Evolutionary conservation across 306 rosid species (phyloP).

Genomic region (Casuarina equisetifolia): DNA sequence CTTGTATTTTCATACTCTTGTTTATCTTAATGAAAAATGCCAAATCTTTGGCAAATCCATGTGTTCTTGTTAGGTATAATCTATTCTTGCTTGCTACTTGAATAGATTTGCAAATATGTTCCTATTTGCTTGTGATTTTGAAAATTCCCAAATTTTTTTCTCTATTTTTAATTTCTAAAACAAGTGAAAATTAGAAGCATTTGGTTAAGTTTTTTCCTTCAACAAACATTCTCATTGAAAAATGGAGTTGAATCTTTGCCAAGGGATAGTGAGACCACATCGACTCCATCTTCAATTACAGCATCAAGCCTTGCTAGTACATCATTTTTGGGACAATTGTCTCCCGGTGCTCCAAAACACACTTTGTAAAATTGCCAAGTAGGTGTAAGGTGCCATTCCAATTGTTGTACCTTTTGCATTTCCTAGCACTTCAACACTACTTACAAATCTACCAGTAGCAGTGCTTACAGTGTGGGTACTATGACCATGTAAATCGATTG

Average conservation of each 20-base stretch:
- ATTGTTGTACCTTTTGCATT: slow-evolving; percentile 69
- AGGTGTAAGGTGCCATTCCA: slow-evolving; percentile 75
- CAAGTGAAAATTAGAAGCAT: too few relatives aligned
- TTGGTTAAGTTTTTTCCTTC: too few relatives aligned
- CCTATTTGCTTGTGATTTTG: too few relatives aligned
- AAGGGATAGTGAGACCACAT: slow-evolving; percentile 66
- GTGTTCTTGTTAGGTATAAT: too few relatives aligned
- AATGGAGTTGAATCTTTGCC: slow-evolving; percentile 44
- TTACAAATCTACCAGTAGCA: slow-evolving; percentile 47
- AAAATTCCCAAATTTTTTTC: too few relatives aligned
- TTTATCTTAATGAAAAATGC: too few relatives aligned
- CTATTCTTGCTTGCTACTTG: too few relatives aligned
- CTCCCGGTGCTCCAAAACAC: slow-evolving; percentile 19
- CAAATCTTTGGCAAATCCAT: too few relatives aligned
- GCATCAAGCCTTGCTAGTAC: slow-evolving; percentile 46
- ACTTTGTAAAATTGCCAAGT: slow-evolving; percentile 59
- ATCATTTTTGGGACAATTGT: slow-evolving; percentile 38
- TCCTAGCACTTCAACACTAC: slow-evolving; percentile 47
- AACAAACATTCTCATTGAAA: slow-evolving; percentile 34
- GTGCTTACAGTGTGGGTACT: slow-evolving; percentile 52
- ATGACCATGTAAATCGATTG: slow-evolving; percentile 42
- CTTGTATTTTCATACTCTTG: too few relatives aligned
- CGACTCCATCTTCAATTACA: slow-evolving; percentile 59
- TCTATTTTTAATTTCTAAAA: too few relatives aligned
- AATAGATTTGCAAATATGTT: too few relatives aligned